These are phyloP conservation scores for Melampsora abietis-canadensis DNA, from an alignment of 1,284 basidiomycete species.

Conservation along the genomic window DNA sequence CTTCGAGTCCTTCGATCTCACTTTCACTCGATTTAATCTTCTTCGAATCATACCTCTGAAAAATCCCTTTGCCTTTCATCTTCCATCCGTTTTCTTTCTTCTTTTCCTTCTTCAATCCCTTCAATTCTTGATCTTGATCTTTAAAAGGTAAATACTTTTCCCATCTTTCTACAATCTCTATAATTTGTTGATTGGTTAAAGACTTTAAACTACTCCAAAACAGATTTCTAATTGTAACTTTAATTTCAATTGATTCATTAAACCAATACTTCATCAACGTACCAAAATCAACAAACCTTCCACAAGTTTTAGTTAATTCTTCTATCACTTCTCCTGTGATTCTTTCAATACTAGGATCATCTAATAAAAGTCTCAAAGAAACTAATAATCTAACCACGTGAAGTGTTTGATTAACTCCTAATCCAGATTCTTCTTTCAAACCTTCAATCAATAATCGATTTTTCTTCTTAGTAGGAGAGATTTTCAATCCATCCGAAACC, in stretches of 20 bases:
- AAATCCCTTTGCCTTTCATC: neutral
- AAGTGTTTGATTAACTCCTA: slow-evolving; percentile 5
- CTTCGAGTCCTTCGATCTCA: neutral
- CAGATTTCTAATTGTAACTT: slow-evolving; percentile 15
- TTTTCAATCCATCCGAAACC: slow-evolving; percentile 12
- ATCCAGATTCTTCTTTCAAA: too few relatives aligned
- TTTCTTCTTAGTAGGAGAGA: neutral
- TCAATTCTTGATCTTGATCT: slow-evolving; percentile 20
- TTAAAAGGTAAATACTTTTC: slow-evolving; percentile 18
- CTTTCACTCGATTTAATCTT: neutral
- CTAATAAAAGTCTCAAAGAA: slow-evolving; percentile 30
- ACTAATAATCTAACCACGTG: slow-evolving; percentile 18
- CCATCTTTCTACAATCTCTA: slow-evolving; percentile 7
- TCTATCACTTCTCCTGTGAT: slow-evolving; percentile 31
- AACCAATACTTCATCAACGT: slow-evolving; percentile 37
- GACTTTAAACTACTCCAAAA: slow-evolving; percentile 15
- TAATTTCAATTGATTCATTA: slow-evolving; percentile 29
- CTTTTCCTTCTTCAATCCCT: slow-evolving; percentile 13
- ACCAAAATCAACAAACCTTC: slow-evolving; percentile 12
- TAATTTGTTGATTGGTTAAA: slow-evolving; percentile 22
- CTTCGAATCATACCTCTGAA: neutral
- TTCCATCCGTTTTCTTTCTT: slow-evolving; percentile 1
- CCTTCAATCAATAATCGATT: too few relatives aligned
- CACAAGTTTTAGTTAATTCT: slow-evolving; percentile 10
- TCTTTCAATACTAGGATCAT: slow-evolving; percentile 28